Percentiles rank a stretch among this genome's conserved stretches.
These are phyloP conservation scores for Mycena metata DNA, from an alignment of 768 basidiomycete genomes.

Conservation along the genomic window DNA sequence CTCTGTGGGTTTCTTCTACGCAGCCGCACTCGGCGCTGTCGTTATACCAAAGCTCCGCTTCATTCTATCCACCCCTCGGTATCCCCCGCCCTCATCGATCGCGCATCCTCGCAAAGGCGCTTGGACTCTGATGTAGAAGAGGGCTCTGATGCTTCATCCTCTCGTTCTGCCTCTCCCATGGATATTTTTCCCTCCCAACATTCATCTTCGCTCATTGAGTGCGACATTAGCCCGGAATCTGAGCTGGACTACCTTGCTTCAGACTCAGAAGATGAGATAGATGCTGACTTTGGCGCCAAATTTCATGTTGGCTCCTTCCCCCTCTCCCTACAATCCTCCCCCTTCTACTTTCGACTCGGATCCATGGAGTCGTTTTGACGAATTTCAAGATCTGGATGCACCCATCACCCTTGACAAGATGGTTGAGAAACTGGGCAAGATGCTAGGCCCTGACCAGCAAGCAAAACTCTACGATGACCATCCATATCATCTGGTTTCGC, in stretches of 20 bases:
- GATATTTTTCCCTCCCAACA: no score
- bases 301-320: neutral
- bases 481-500: neutral
- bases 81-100: neutral
- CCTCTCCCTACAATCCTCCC: neutral
- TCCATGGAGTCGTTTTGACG: neutral
- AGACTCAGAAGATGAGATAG: no score
- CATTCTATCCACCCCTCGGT: neutral
- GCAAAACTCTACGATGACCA: neutral
- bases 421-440: neutral
- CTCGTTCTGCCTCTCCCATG: neutral
- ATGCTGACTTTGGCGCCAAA: no score
- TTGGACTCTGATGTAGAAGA: neutral
- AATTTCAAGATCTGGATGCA: neutral
- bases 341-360: neutral
- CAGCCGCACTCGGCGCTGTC: neutral
- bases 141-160: neutral
- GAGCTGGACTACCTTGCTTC: no score
- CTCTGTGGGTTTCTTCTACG: neutral
- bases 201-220: no score
- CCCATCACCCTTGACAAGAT: neutral
- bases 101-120: no score
- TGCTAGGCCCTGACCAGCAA: neutral
- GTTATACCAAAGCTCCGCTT: neutral
- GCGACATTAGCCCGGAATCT: no score